Evolutionary conservation across 306 rosid species (phyloP), one percentile per base, ranked within the genome.

Genomic region (Glycine soja): DNA sequence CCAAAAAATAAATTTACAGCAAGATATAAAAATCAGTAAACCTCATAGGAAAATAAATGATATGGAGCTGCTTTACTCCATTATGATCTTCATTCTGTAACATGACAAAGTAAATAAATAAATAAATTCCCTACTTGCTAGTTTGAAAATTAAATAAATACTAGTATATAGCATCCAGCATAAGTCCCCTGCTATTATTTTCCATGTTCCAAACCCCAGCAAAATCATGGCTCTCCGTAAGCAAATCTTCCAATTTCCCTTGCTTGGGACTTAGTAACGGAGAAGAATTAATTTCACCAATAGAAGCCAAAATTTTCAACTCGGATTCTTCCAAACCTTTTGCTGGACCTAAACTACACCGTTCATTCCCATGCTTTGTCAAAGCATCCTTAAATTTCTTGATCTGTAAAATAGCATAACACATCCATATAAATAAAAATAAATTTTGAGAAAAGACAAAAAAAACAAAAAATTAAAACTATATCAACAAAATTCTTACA

Each of bases 311-410:
- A 8, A 14, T 64, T 76, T 76, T 56, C 70, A 94, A 77, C 88
- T 94, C 97, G 0, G 85, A 63, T 24, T 92, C 97, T 14, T 92
- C 92, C 66, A 94, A 83, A 3, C 98, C 97, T 84, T 80, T 92
- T 9, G 92, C 83, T 14, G 93, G 92, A 6, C 94, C 93, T 63
- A 85, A 79, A 85, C 91, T 83, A 74, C 93, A 88, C 0, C 97
- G 72, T 18, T 91, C 94, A 19, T 75, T 84, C 70, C 92, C 88
- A 70, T 92, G 85, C 81, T 94, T 89, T 0, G 82, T 85, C 70
- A 94, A 67, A 10, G 97, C 97, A 81, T 88, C 89, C 80, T 91
- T 94, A 77, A 94, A 94, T 82, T 94, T 94, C 81, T 94, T 90
- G 70, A 94, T 88, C 97, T 94, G 92, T 15, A 14, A 4, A 40